Percentiles rank a stretch among this genome's conserved stretches.
phyloP scores from a whole-genome alignment of 306 rosid species.

The Cyclanthera cordifolia region DNA sequence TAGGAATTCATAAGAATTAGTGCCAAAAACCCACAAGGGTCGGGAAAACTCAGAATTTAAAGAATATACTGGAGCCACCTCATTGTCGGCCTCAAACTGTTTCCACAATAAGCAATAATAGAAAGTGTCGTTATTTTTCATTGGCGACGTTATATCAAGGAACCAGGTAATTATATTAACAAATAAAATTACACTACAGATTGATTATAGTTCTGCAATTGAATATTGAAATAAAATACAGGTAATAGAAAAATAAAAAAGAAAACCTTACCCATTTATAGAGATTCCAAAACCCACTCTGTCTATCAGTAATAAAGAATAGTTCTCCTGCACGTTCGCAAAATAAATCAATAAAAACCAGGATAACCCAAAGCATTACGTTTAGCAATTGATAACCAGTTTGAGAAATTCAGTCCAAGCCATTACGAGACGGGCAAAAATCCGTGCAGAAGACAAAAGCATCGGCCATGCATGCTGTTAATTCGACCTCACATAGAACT shows the following conservation, averaged over 20 bases:
- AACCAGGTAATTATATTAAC: too few species aligned
- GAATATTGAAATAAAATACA: conserved; percentile 9
- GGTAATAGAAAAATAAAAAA: neutral
- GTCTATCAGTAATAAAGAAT: conserved; percentile 69
- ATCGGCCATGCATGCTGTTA: neutral
- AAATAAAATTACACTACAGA: neutral
- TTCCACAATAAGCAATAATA: neutral
- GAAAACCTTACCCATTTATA: conserved; percentile 71
- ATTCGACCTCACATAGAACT: neutral
- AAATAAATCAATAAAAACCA: neutral
- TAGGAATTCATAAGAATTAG: conserved; percentile 66
- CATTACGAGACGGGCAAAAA: neutral
- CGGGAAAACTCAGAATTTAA: conserved; percentile 76
- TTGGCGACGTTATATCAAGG: too few species aligned
- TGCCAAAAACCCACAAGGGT: conserved; percentile 74
- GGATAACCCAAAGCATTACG: neutral
- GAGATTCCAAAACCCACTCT: conserved; percentile 83
- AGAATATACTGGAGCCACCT: conserved; percentile 53
- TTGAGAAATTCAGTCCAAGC: neutral
- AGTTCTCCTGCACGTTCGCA: conserved; percentile 62
- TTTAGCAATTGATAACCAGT: neutral
- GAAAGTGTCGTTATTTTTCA: too few species aligned
- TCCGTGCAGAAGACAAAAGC: neutral
- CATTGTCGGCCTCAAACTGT: conserved; percentile 67
- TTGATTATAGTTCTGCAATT: conserved; percentile 4